Conservation (phyloP, 441 rosid genomes). For the Arabidopsis lyrata region DNA sequence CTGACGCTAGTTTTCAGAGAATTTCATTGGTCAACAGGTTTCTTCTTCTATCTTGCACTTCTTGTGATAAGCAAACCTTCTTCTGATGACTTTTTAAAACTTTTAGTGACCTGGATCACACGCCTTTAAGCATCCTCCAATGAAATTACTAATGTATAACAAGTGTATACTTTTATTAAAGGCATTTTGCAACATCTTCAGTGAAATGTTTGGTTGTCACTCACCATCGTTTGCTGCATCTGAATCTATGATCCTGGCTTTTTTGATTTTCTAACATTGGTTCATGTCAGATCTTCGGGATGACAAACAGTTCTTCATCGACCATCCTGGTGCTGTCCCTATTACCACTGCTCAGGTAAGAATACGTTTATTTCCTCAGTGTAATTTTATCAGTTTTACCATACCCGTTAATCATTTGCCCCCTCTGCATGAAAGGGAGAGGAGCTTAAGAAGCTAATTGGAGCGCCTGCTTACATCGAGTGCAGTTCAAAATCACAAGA, state of each 20-base stretch:
- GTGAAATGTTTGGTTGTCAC: background rate
- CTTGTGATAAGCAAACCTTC: background rate
- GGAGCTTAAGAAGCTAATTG: slow-evolving; percentile 74
- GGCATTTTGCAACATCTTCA: slow-evolving; percentile 4
- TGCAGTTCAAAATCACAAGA: slow-evolving; percentile 81
- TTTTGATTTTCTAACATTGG: background rate
- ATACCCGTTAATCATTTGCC: background rate
- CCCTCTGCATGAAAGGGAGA: slow-evolving; percentile 57
- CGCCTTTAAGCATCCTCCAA: background rate
- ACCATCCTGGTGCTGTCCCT: slow-evolving; percentile 85
- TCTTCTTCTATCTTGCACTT: slow-evolving; percentile 7
- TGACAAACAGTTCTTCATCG: slow-evolving; percentile 72
- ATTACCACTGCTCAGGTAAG: slow-evolving; percentile 69
- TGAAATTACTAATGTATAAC: background rate
- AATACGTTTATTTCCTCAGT: background rate
- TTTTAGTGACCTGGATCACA: background rate
- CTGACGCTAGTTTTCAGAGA: slow-evolving; percentile 5
- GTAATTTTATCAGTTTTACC: background rate
- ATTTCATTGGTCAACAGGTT: slow-evolving; percentile 8
- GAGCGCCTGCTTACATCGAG: slow-evolving; percentile 76
- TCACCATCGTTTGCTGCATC: background rate
- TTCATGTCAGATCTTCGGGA: slow-evolving; percentile 76
- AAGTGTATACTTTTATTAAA: background rate
- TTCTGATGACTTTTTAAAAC: background rate
- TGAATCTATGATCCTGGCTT: background rate